phyloP scores from a whole-genome alignment of 2,329 filamentous ascomycete species.

The Thelonectria discophora region DNA sequence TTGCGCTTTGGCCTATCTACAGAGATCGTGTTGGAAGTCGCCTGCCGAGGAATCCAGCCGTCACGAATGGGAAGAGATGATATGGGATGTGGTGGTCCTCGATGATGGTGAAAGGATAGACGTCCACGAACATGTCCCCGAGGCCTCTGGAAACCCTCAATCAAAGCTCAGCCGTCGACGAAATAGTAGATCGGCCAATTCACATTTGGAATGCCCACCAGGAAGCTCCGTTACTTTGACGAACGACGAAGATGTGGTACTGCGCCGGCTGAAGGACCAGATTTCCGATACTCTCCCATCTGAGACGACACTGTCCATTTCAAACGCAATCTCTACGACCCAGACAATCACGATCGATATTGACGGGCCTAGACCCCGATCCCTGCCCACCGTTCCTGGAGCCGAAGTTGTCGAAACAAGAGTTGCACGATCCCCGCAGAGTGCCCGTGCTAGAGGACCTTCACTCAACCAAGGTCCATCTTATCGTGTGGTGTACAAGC shows the following conservation, averaged over 20 bases:
- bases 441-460: slow-evolving; percentile 27
- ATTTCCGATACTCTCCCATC: slow-evolving; percentile 64
- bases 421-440: slow-evolving; percentile 39
- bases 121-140: slow-evolving; percentile 44
- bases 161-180: slow-evolving; percentile 1
- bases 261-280: slow-evolving; percentile 58
- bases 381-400: slow-evolving; percentile 64
- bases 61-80: slow-evolving; percentile 61
- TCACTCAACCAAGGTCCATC: slow-evolving; percentile 43
- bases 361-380: slow-evolving; percentile 59
- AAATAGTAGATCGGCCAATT: slow-evolving; percentile 8
- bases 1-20: slow-evolving; percentile 69
- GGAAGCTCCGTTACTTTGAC: not conserved
- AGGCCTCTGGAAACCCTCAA: not conserved
- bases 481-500: slow-evolving; percentile 68
- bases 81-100: slow-evolving; percentile 74
- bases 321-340: slow-evolving; percentile 65
- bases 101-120: slow-evolving; percentile 67
- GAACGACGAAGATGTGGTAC: slow-evolving; percentile 54
- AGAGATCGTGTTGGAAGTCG: slow-evolving; percentile 62
- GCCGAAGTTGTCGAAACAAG: slow-evolving; percentile 67
- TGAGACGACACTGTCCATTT: slow-evolving; percentile 67
- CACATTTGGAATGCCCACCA: slow-evolving; percentile 4
- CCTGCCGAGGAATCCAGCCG: slow-evolving; percentile 59
- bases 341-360: slow-evolving; percentile 73